phyloP scores from a whole-genome alignment of 129 eudicot species.

The Flaveria robusta region DNA sequence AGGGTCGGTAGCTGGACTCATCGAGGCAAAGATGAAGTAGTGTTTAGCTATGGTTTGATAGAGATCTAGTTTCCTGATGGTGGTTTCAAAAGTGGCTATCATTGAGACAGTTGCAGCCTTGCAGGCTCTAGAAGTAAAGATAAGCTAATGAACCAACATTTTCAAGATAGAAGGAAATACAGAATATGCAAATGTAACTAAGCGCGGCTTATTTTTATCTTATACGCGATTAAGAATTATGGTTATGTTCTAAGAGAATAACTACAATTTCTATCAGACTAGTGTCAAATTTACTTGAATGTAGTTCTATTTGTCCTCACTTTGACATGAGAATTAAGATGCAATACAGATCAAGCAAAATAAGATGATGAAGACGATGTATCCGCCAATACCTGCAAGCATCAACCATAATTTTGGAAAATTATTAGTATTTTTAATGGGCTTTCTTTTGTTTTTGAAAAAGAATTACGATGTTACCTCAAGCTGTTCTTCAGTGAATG shows the following conservation, averaged over 20 bases:
- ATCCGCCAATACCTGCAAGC: conserved; percentile 85
- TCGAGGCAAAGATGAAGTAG: conserved; percentile 26
- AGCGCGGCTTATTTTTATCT: conserved; percentile 28
- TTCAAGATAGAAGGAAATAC: not conserved
- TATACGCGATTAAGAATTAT: conserved; percentile 32
- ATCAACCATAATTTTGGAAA: conserved; percentile 22
- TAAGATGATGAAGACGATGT: conserved; percentile 96
- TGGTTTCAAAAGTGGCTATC: no score
- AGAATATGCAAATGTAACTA: conserved; percentile 10
- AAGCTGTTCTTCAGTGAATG: conserved; percentile 92
- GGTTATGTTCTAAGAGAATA: conserved; percentile 18
- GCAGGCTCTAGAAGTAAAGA: no score
- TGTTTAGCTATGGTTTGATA: no score
- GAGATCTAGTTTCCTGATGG: no score
- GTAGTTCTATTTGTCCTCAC: conserved; percentile 27
- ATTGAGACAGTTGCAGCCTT: no score
- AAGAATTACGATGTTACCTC: conserved; percentile 54
- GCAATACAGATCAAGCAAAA: conserved; percentile 66
- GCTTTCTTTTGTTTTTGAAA: not conserved
- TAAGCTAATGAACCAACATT: not conserved
- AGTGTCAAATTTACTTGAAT: conserved; percentile 29
- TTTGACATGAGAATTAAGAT: not conserved
- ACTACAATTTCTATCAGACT: conserved; percentile 34
- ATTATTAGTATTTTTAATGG: not conserved
- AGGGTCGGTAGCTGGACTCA: conserved; percentile 71